Conservation (phyloP, 805 yeast species). For the Jamesozyma piceae region DNA sequence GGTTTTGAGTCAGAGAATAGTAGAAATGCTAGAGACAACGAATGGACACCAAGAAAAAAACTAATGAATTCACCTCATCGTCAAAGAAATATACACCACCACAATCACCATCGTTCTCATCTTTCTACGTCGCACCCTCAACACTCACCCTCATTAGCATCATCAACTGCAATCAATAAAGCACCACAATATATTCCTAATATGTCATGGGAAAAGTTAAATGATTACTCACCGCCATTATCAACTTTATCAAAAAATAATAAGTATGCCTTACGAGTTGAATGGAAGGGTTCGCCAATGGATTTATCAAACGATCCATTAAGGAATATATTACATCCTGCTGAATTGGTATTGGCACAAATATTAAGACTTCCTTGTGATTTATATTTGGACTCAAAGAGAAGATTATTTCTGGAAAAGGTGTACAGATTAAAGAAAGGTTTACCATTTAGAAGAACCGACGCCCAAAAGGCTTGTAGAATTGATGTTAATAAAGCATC, state of each 20-base stretch:
- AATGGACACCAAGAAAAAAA: neutral
- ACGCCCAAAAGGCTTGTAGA: slow-evolving; percentile 95
- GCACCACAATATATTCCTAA: slow-evolving; percentile 34
- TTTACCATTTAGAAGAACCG: slow-evolving; percentile 87
- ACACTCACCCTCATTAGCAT: slow-evolving; percentile 26
- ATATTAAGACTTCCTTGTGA: slow-evolving; percentile 82
- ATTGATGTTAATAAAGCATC: slow-evolving; percentile 96
- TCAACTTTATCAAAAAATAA: slow-evolving; percentile 53
- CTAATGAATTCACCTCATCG: neutral
- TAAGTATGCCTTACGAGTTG: slow-evolving; percentile 69
- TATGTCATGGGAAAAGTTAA: slow-evolving; percentile 58
- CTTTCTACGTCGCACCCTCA: slow-evolving; percentile 17
- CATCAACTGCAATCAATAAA: slow-evolving; percentile 21
- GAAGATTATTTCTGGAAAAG: slow-evolving; percentile 82
- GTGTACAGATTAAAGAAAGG: slow-evolving; percentile 62
- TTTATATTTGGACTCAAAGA: slow-evolving; percentile 70
- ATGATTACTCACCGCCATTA: slow-evolving; percentile 74
- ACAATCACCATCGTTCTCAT: neutral
- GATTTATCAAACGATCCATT: slow-evolving; percentile 74
- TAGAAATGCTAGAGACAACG: neutral
- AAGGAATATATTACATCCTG: slow-evolving; percentile 70
- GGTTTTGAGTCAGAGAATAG: neutral
- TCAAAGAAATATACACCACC: neutral
- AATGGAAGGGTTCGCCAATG: slow-evolving; percentile 99
- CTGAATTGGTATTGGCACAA: slow-evolving; percentile 78